phyloP scores from a whole-genome alignment of 441 rosid genomes.

The Pelargonium fulgidum region DNA sequence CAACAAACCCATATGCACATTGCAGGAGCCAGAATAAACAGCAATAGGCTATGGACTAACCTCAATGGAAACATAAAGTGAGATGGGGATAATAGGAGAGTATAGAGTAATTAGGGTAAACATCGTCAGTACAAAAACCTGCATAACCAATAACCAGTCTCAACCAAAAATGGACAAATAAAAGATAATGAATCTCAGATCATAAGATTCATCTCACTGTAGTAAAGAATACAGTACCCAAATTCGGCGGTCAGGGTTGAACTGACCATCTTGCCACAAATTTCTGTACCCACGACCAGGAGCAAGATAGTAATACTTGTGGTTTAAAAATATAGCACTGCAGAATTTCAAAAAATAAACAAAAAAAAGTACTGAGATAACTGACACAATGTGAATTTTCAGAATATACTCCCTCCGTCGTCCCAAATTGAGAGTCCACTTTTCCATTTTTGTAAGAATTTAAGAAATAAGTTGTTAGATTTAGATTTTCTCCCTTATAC shows the following conservation, averaged over 20 bases:
- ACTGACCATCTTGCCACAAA: slow-evolving; percentile 35
- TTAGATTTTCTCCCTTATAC: too few species aligned
- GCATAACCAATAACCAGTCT: slow-evolving; percentile 26
- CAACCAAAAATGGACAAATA: slow-evolving; percentile 18
- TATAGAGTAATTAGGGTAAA: slow-evolving; percentile 90
- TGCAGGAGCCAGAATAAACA: slow-evolving; percentile 13
- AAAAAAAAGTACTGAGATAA: slow-evolving; percentile 7
- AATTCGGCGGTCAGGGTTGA: slow-evolving; percentile 62
- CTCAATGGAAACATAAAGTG: slow-evolving; percentile 97
- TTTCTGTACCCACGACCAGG: slow-evolving; percentile 25
- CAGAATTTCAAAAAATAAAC: slow-evolving; percentile 29
- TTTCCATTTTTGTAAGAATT: too few species aligned
- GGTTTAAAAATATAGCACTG: slow-evolving; percentile 79
- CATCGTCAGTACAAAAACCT: slow-evolving; percentile 74
- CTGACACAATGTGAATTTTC: background rate
- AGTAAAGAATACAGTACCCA: slow-evolving; percentile 39
- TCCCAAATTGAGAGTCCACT: too few species aligned
- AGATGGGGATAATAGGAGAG: slow-evolving; percentile 95
- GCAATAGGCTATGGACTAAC: slow-evolving; percentile 35
- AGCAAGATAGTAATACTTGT: slow-evolving; percentile 65
- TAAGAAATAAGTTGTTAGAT: too few species aligned
- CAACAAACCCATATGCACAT: slow-evolving; percentile 18
- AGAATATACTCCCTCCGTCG: background rate
- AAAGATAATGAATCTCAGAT: background rate
- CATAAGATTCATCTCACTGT: slow-evolving; percentile 7